Evolutionary conservation across 257 asterid species (phyloP).

Genomic region (Gentiana macrophylla): DNA sequence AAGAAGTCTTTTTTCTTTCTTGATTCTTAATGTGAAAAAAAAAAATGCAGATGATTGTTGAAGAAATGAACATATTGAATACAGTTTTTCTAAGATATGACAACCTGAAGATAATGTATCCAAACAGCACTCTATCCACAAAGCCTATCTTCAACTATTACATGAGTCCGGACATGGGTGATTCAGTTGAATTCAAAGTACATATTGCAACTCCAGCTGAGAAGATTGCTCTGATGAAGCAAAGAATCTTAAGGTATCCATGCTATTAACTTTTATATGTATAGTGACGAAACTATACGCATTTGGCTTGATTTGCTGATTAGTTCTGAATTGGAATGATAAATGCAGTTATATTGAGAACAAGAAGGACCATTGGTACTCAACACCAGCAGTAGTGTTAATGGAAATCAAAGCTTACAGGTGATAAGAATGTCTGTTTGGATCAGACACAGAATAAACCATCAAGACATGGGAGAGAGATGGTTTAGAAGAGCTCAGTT

Average conservation of each 20-base stretch:
- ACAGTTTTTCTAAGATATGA: slow-evolving; percentile 61
- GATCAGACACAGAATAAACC: slow-evolving; percentile 79
- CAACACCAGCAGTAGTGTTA: slow-evolving; percentile 41
- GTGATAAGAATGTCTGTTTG: slow-evolving; percentile 55
- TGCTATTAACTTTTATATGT: background rate
- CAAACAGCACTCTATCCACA: slow-evolving; percentile 62
- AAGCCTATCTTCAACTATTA: slow-evolving; percentile 57
- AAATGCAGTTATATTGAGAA: slow-evolving; percentile 55
- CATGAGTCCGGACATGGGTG: slow-evolving; percentile 87
- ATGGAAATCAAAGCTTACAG: slow-evolving; percentile 46
- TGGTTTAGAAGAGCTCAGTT: slow-evolving; percentile 56
- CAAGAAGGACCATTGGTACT: slow-evolving; percentile 79
- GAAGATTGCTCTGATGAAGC: slow-evolving; percentile 45
- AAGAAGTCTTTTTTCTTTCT: background rate
- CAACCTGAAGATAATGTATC: slow-evolving; percentile 56
- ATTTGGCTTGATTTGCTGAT: background rate
- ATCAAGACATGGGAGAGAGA: slow-evolving; percentile 68
- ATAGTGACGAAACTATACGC: background rate
- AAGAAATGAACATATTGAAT: slow-evolving; percentile 86
- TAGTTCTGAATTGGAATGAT: background rate
- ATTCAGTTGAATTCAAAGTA: slow-evolving; percentile 47
- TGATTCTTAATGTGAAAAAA: background rate
- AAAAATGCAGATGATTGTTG: slow-evolving; percentile 61
- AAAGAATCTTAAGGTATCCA: slow-evolving; percentile 40
- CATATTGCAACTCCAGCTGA: slow-evolving; percentile 71